These are phyloP conservation scores for Eucalyptus lansdowneana DNA, from an alignment of 345 rosid genomes.

Conservation along the genomic window DNA sequence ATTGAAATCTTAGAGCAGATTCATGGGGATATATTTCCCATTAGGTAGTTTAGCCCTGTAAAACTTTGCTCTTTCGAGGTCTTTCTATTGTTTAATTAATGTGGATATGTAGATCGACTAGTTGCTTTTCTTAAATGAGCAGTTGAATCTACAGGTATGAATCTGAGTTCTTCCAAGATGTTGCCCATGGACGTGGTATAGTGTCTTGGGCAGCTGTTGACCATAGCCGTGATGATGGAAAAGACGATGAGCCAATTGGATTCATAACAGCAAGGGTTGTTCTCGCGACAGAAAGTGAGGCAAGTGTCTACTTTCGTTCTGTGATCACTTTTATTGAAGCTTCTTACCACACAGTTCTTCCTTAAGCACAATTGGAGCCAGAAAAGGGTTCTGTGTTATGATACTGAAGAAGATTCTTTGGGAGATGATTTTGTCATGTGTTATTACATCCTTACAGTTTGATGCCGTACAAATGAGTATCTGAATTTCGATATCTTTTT, in stretches of 20 bases:
- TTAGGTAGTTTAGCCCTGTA: conserved; percentile 29
- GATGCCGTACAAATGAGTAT: background rate
- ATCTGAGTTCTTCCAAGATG: conserved; percentile 83
- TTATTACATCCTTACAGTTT: background rate
- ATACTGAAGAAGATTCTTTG: background rate
- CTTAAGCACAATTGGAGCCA: background rate
- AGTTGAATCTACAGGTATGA: conserved; percentile 57
- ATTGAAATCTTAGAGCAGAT: conserved; percentile 57
- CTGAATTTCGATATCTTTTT: background rate
- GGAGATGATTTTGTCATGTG: background rate
- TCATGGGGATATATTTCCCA: conserved; percentile 74
- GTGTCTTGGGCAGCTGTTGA: conserved; percentile 96
- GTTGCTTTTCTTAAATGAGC: background rate
- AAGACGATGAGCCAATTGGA: conserved; percentile 74
- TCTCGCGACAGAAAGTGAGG: conserved; percentile 79
- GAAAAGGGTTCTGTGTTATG: background rate
- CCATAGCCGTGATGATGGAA: conserved; percentile 56
- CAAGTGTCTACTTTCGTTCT: background rate
- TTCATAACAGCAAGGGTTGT: conserved; percentile 78
- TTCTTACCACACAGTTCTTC: background rate
- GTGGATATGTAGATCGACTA: background rate
- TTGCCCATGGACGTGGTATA: conserved; percentile 64
- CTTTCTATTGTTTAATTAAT: background rate
- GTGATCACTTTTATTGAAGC: background rate
- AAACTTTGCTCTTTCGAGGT: background rate